These are phyloP conservation scores for Citrus inodora DNA, from an alignment of 345 rosid species.

Conservation along the genomic window DNA sequence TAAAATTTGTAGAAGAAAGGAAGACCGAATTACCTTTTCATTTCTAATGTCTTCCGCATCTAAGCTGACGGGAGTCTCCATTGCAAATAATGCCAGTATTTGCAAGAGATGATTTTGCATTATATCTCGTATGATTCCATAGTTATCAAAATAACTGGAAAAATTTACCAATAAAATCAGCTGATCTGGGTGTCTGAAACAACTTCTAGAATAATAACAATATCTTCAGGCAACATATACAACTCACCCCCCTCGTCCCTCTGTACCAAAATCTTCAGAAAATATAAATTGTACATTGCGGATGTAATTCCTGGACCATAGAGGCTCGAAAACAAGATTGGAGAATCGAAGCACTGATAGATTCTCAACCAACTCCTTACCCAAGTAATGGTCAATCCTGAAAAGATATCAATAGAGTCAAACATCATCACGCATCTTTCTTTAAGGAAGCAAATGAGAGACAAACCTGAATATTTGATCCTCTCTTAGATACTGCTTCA, in stretches of 20 bases:
- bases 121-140: too few relatives aligned
- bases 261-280: too few relatives aligned
- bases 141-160: too few relatives aligned
- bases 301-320: too few relatives aligned
- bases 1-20: too few relatives aligned
- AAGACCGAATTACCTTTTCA: conserved; percentile 62
- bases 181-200: too few relatives aligned
- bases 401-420: conserved; percentile 7
- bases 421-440: neutral
- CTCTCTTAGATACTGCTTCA: conserved; percentile 72
- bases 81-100: conserved; percentile 87
- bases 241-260: too few relatives aligned
- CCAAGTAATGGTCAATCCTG: conserved; percentile 92
- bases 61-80: conserved; percentile 97
- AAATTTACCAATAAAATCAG: too few relatives aligned
- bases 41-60: conserved; percentile 92
- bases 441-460: neutral
- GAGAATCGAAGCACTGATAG: conserved; percentile 67
- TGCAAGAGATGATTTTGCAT: conserved; percentile 22
- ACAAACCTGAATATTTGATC: conserved; percentile 87
- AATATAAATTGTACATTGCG: too few relatives aligned
- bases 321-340: too few relatives aligned
- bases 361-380: conserved; percentile 95
- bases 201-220: too few relatives aligned
- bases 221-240: too few relatives aligned